Evolutionary conservation across 768 basidiomycete genomes (phyloP).

Genomic region (Pulveroboletus ravenelii): DNA sequence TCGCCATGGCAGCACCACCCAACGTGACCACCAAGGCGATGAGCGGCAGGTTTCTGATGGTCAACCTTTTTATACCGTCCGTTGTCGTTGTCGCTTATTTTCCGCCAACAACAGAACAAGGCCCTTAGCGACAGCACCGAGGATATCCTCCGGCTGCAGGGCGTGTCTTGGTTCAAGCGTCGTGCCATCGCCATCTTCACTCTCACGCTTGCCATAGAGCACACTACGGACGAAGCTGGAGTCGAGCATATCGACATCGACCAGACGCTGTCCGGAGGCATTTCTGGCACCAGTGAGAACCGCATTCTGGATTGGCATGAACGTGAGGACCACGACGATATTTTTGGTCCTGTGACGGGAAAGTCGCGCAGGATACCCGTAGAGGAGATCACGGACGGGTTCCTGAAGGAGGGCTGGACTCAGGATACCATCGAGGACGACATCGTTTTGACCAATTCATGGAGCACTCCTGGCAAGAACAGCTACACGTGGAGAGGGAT

Average conservation of each 20-base stretch:
- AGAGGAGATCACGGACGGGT: constrained; percentile 43
- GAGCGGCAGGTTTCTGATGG: constrained; percentile 60
- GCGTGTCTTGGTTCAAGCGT: constrained; percentile 68
- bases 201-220: constrained; percentile 58
- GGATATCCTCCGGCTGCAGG: constrained; percentile 63
- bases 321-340: constrained; percentile 47
- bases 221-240: constrained; percentile 55
- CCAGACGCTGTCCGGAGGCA: constrained; percentile 59
- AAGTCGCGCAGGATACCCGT: constrained; percentile 49
- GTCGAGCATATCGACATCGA: constrained; percentile 65
- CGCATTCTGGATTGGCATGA: constrained; percentile 55
- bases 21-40: constrained; percentile 57
- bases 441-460: constrained; percentile 34
- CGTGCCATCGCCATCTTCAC: constrained; percentile 54
- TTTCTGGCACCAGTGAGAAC: constrained; percentile 52
- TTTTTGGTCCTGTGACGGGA: constrained; percentile 58
- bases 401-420: constrained; percentile 41
- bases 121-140: constrained; percentile 57
- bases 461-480: constrained; percentile 64
- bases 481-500: constrained; percentile 53
- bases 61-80: constrained; percentile 24
- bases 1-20: constrained; percentile 60
- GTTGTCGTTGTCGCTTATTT: constrained; percentile 1
- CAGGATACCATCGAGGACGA: constrained; percentile 35
- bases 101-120: constrained; percentile 51